phyloP scores from a whole-genome alignment of 306 rosid genomes.

The Malus sieversii region DNA sequence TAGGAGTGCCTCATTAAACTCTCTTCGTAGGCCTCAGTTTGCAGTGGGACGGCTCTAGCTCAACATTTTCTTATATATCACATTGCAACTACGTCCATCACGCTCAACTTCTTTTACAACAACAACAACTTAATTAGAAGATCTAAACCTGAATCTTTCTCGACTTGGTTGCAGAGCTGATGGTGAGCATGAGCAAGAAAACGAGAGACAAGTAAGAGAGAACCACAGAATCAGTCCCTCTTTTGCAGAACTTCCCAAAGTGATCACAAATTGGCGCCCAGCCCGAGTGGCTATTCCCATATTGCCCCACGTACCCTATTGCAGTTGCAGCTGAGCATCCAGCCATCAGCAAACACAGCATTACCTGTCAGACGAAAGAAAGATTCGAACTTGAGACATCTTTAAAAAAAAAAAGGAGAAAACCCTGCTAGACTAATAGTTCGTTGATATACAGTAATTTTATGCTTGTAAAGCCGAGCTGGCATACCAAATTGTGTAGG shows the following conservation, averaged over 20 bases:
- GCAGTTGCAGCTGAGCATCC: conserved; percentile 51
- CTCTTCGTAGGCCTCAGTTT: neutral
- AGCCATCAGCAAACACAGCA: conserved; percentile 23
- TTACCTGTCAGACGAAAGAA: conserved; percentile 12
- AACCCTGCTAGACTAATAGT: neutral
- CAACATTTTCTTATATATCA: neutral
- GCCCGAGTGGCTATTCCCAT: conserved; percentile 42
- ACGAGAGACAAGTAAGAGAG: conserved; percentile 38
- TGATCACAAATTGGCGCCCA: conserved; percentile 48
- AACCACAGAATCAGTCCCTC: conserved; percentile 18
- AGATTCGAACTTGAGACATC: neutral
- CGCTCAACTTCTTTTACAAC: neutral
- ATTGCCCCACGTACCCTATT: conserved; percentile 38
- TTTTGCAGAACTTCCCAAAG: conserved; percentile 30
- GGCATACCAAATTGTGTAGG: conserved; percentile 43
- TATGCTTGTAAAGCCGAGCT: neutral
- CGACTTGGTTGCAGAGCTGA: conserved; percentile 30
- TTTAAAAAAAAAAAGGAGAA: neutral
- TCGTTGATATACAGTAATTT: neutral
- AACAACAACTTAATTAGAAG: neutral
- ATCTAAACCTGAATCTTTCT: conserved; percentile 16
- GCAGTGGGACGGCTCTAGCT: neutral
- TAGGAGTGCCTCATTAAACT: neutral
- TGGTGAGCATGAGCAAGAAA: conserved; percentile 31
- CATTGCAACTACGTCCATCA: neutral